These are phyloP conservation scores for Aspergillus tanneri DNA, from an alignment of 2,329 filamentous ascomycete species.

Conservation along the genomic window DNA sequence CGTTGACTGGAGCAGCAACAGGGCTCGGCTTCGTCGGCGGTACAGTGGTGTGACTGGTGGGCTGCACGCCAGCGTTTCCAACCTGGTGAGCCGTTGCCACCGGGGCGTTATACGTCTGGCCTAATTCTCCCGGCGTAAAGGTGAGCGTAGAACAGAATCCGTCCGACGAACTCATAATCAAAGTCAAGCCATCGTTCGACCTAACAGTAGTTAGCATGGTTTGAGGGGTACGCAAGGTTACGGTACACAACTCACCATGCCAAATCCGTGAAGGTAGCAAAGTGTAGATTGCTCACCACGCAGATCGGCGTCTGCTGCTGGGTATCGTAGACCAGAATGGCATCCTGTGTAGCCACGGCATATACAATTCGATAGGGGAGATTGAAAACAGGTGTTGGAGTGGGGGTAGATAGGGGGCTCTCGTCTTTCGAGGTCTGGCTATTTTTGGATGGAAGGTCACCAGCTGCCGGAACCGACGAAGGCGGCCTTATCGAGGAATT, in stretches of 20 bases:
- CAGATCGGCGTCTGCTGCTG: conserved; percentile 93
- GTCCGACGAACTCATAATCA: conserved; percentile 96
- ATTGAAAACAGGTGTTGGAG: conserved; percentile 67
- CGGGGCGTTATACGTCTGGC: conserved; percentile 68
- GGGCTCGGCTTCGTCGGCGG: conserved; percentile 59
- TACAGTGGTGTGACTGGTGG: conserved; percentile 66
- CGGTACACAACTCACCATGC: conserved; percentile 68
- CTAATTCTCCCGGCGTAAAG: conserved; percentile 80
- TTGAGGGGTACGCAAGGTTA: conserved; percentile 2
- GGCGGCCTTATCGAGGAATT: conserved; percentile 76
- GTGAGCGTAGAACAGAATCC: conserved; percentile 93
- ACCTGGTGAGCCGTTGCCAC: conserved; percentile 32
- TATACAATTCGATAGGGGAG: conserved; percentile 93
- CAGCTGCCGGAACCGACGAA: conserved; percentile 42
- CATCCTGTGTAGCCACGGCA: conserved; percentile 94
- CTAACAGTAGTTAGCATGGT: conserved; percentile 45
- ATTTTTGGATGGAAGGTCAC: conserved; percentile 53
- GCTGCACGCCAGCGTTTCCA: conserved; percentile 45
- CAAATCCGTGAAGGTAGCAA: conserved; percentile 94
- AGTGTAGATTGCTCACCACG: conserved; percentile 94
- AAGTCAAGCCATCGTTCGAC: conserved; percentile 72
- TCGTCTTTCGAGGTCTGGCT: conserved; percentile 55
- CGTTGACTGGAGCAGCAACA: conserved; percentile 58
- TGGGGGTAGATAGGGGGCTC: conserved; percentile 52
- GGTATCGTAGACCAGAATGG: conserved; percentile 92